These are phyloP conservation scores for Crassisporium funariophilum DNA, from an alignment of 768 basidiomycete species.

Conservation along the genomic window DNA sequence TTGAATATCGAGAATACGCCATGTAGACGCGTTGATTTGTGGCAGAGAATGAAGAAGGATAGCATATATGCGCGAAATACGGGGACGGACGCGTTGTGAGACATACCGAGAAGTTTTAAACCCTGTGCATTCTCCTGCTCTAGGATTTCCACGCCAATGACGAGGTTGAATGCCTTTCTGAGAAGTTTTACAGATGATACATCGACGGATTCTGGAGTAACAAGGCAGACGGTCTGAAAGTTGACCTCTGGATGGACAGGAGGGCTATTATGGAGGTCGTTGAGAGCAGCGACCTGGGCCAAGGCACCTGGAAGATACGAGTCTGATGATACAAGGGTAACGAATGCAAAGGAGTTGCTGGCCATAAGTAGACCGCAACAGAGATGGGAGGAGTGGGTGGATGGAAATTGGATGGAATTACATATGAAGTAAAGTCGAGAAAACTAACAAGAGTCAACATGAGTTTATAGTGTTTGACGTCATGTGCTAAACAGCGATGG, in stretches of 20 bases:
- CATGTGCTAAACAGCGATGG: constrained; percentile 7
- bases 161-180: constrained; percentile 77
- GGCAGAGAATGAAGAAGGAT: too few species aligned
- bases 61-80: neutral
- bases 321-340: constrained; percentile 90
- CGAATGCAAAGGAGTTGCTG: too few species aligned
- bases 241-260: constrained; percentile 60
- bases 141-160: constrained; percentile 92
- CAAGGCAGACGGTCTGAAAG: constrained; percentile 85
- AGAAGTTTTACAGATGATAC: constrained; percentile 79
- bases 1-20: too few species aligned
- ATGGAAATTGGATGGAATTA: too few species aligned
- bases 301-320: constrained; percentile 93
- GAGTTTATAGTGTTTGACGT: constrained; percentile 7
- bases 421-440: too few species aligned
- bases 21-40: too few species aligned
- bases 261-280: constrained; percentile 71
- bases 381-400: too few species aligned
- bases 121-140: constrained; percentile 64
- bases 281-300: constrained; percentile 80
- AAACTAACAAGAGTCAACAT: too few species aligned
- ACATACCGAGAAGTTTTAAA: constrained; percentile 82
- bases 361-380: too few species aligned
- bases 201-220: constrained; percentile 92
- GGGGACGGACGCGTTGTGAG: constrained; percentile 14